Percentiles rank a stretch among this genome's conserved stretches.
phyloP scores from a whole-genome alignment of 805 yeast genomes.

The Hyphopichia homilentoma region DNA sequence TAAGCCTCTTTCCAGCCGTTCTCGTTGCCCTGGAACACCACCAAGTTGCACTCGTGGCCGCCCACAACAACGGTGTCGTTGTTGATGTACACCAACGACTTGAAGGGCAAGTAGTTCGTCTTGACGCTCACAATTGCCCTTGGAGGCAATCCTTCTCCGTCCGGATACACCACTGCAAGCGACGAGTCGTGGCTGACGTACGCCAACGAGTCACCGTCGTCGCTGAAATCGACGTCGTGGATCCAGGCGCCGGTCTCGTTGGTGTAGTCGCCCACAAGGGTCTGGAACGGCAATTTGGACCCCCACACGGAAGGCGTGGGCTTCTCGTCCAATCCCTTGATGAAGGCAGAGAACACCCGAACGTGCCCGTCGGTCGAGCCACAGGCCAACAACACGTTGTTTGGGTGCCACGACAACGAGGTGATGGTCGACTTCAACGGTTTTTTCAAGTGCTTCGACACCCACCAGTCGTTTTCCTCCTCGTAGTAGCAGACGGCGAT shows the following conservation, averaged over 20 bases:
- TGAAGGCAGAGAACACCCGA: constrained; percentile 81
- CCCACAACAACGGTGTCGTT: constrained; percentile 74
- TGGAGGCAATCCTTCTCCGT: constrained; percentile 63
- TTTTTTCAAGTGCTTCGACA: constrained; percentile 92
- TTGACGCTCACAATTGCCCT: constrained; percentile 52
- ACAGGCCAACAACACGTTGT: constrained; percentile 78
- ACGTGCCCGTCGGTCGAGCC: constrained; percentile 95
- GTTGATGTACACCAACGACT: constrained; percentile 64
- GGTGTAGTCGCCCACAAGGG: constrained; percentile 77
- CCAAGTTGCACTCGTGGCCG: constrained; percentile 90
- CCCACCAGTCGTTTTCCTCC: constrained; percentile 98
- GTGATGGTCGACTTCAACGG: constrained; percentile 88
- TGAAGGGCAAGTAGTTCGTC: constrained; percentile 77
- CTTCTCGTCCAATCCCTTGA: constrained; percentile 83
- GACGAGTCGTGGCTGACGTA: constrained; percentile 85
- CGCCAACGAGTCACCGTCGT: constrained; percentile 72
- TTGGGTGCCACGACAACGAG: constrained; percentile 88
- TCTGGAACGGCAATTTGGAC: constrained; percentile 89
- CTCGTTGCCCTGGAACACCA: constrained; percentile 71
- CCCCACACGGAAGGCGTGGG: constrained; percentile 91
- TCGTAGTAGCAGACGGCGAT: constrained; percentile 96
- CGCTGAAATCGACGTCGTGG: constrained; percentile 84
- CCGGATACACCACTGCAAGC: constrained; percentile 75
- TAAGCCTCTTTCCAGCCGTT: constrained; percentile 58
- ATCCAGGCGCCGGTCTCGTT: constrained; percentile 80